Evolutionary conservation across 169 alveolate genomes (phyloP).

Genomic region (Plasmodium fragile): DNA sequence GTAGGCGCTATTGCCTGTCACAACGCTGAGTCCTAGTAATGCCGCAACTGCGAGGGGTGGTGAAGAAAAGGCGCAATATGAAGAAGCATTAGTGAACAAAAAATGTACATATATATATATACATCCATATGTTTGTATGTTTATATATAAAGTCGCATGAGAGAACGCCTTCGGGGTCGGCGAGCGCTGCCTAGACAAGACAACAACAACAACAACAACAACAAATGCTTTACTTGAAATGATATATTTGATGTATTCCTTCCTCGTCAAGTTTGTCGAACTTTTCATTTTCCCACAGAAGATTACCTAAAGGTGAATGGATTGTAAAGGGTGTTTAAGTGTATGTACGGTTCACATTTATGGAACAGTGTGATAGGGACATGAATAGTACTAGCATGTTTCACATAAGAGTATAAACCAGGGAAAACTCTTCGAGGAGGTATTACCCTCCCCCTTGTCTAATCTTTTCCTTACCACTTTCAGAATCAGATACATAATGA

Average conservation of each 20-base stretch:
- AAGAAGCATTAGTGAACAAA: not conserved
- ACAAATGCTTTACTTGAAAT: constrained; percentile 35
- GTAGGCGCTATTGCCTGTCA: constrained; percentile 47
- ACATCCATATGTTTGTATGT: not conserved
- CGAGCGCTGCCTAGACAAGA: not conserved
- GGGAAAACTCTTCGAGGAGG: not conserved
- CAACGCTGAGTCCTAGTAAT: constrained; percentile 18
- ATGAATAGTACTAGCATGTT: not conserved
- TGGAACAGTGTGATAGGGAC: not conserved
- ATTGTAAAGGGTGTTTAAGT: not conserved
- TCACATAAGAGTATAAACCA: not conserved
- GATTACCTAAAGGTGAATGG: constrained; percentile 13
- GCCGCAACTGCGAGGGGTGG: constrained; percentile 29
- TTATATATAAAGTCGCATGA: not conserved
- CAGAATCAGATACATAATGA: constrained; percentile 31
- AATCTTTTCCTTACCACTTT: not conserved
- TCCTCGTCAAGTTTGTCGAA: constrained; percentile 50
- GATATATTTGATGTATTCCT: constrained; percentile 58
- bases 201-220: not conserved
- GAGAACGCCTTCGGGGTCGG: not conserved
- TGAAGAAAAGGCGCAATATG: not conserved
- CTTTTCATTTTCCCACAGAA: constrained; percentile 42
- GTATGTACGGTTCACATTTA: not conserved
- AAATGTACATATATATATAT: not conserved
- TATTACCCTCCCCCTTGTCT: not conserved